These are phyloP conservation scores for Aspergillus pseudoterreus DNA, from an alignment of 2,329 filamentous ascomycete species.

Conservation along the genomic window DNA sequence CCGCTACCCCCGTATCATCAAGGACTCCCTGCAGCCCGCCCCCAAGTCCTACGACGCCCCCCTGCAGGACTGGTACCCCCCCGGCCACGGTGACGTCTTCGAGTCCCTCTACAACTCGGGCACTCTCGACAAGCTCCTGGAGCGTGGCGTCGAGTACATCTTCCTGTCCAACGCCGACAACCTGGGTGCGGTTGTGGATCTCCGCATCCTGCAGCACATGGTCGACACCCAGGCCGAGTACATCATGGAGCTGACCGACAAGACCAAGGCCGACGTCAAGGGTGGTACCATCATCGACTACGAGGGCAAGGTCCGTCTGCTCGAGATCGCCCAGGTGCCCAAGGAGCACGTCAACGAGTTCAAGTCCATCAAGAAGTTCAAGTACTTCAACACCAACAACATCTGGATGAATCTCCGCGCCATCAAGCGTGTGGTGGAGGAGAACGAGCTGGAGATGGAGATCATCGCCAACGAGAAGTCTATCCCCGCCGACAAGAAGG, in stretches of 20 bases:
- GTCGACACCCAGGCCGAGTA: conserved; percentile 95
- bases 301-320: conserved; percentile 90
- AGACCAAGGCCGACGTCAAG: conserved; percentile 99
- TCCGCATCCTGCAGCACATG: conserved; percentile 99
- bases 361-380: conserved; percentile 99
- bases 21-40: conserved; percentile 94
- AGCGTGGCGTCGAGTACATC: conserved; percentile 92
- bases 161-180: conserved; percentile 99
- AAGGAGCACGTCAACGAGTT: conserved; percentile 99
- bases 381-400: conserved; percentile 99
- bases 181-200: conserved; percentile 92
- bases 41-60: conserved; percentile 84
- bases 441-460: conserved; percentile 98
- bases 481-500: conserved; percentile 98
- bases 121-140: conserved; percentile 92
- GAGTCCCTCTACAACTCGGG: conserved; percentile 99
- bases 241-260: conserved; percentile 99
- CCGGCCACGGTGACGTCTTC: conserved; percentile 98
- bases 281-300: conserved; percentile 99
- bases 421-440: conserved; percentile 97
- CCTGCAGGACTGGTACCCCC: conserved; percentile 97
- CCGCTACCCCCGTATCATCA: conserved; percentile 93
- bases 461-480: conserved; percentile 99
- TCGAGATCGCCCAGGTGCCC: conserved; percentile 98
- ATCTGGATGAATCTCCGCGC: conserved; percentile 99